phyloP scores from a whole-genome alignment of 1,139 yeast species.

The Taphrina betulina region DNA sequence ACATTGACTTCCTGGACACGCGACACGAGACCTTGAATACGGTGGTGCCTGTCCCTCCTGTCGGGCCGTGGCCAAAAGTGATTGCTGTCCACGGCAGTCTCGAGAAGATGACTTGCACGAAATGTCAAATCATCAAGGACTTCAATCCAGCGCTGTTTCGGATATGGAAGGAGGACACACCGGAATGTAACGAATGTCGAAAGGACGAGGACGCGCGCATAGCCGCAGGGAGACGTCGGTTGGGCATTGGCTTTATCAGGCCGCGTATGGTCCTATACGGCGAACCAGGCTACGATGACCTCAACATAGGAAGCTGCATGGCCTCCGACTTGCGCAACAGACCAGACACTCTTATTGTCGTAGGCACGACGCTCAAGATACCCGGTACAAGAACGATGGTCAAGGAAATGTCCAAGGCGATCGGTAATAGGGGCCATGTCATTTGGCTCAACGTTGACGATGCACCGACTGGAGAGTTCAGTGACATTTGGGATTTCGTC shows the following conservation, averaged over 20 bases:
- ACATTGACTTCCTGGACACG: conserved; percentile 66
- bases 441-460: conserved; percentile 64
- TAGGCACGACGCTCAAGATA: conserved; percentile 75
- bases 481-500: conserved; percentile 32
- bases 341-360: conserved; percentile 66
- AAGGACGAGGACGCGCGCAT: conserved; percentile 49
- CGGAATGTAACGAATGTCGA: conserved; percentile 62
- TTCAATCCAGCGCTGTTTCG: conserved; percentile 61
- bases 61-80: conserved; percentile 34
- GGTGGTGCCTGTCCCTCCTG: conserved; percentile 28
- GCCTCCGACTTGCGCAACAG: conserved; percentile 54
- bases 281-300: conserved; percentile 74
- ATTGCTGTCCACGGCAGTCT: conserved; percentile 73
- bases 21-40: conserved; percentile 45
- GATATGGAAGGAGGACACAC: conserved; percentile 51
- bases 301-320: conserved; percentile 60
- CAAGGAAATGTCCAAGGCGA: conserved; percentile 55
- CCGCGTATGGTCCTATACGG: conserved; percentile 78
- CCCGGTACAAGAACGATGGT: conserved; percentile 70
- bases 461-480: conserved; percentile 42
- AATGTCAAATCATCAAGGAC: conserved; percentile 57
- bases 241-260: conserved; percentile 63
- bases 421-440: conserved; percentile 59
- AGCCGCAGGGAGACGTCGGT: conserved; percentile 61
- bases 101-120: conserved; percentile 68